Evolutionary conservation across 2,329 filamentous ascomycete species (phyloP), one percentile per base, ranked within the genome.

Genomic region (Chaetomiaceae sp.): DNA sequence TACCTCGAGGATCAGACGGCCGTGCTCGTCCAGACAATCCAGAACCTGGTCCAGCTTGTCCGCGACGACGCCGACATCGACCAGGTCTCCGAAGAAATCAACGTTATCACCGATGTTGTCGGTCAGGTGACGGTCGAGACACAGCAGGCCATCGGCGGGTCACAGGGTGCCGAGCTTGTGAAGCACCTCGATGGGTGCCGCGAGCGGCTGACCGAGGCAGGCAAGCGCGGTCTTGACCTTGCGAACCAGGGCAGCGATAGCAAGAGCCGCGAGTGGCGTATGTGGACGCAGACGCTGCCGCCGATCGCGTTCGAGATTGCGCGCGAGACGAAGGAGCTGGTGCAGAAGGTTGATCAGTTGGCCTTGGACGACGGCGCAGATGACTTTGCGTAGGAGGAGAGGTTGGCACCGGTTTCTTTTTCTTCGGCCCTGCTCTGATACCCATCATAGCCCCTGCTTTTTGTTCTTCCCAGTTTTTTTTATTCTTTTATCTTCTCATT

Each of bases 261-360:
- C 41, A 73, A 74, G 37, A 73, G 76, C 48, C 70, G 74, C 54
- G 75, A 80, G 56, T 83, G 80, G 80, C 75, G 74, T 55, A 74
- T 76, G 62, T 85, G 85, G 73, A 85, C 79, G 48, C 83, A 86
- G 65, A 83, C 81, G 23, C 71, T 95, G 44, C 88, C 88, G 10
- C 88, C 88, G 2, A 83, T 93, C 59, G 88, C 88, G n/a, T 95
- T 95, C 68, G 86, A 89, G 68, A 86, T 92, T 64, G 89, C 87
- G 6, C 78, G 86, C 53, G 86, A 90, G 68, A 87, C 86, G 45
- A 93, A 92, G 73, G 88, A 87, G 65, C 71, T 89, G 53, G 78
- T 68, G 20, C 70, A 74, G 57, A 65, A 65, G n/a, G 65, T 76
- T 10, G 72, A 70, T 49, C 65, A 65, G 58, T 58, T 73, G 48